Evolutionary conservation across 352 stramenopile genomes (phyloP).

Genomic region (Globisporangium cystogenes): DNA sequence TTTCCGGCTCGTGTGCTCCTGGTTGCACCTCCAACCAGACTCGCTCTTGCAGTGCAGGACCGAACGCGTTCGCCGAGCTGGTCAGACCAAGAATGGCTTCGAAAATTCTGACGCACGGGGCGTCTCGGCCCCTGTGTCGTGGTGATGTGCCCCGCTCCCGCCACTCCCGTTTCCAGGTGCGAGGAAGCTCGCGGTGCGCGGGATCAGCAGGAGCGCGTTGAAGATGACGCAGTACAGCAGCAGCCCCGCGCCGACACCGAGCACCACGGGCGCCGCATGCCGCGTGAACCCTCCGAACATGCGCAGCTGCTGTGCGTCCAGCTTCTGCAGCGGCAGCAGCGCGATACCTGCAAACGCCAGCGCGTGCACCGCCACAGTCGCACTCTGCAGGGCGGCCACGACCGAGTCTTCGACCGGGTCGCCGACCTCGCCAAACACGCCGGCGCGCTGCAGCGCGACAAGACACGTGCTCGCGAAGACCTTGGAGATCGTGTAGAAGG

Average conservation of each 20-base stretch:
- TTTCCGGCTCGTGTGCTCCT: too few relatives aligned
- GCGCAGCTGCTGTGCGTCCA: constrained; percentile 36
- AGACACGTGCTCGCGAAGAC: constrained; percentile 14
- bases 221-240: constrained; percentile 43
- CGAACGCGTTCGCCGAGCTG: too few relatives aligned
- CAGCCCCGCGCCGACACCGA: constrained; percentile 28
- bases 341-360: constrained; percentile 11
- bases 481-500: constrained; percentile 15
- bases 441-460: constrained; percentile 4
- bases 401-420: constrained; percentile 2
- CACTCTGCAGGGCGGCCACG: constrained; percentile 6
- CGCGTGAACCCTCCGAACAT: constrained; percentile 46
- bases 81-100: too few relatives aligned
- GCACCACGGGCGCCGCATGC: constrained; percentile 24
- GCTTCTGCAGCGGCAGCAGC: constrained; percentile 30
- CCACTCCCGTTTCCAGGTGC: not conserved
- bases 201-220: constrained; percentile 38
- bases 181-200: constrained; percentile 6
- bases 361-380: constrained; percentile 10
- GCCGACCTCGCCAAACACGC: not conserved
- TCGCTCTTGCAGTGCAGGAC: too few relatives aligned
- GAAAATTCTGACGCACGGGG: too few relatives aligned
- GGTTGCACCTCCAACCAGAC: too few relatives aligned
- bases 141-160: too few relatives aligned
- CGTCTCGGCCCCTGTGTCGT: not conserved